Evolutionary conservation across 371 early-diverging fungal genomes (phyloP).

Genomic region (Lichtheimia hyalospora): DNA sequence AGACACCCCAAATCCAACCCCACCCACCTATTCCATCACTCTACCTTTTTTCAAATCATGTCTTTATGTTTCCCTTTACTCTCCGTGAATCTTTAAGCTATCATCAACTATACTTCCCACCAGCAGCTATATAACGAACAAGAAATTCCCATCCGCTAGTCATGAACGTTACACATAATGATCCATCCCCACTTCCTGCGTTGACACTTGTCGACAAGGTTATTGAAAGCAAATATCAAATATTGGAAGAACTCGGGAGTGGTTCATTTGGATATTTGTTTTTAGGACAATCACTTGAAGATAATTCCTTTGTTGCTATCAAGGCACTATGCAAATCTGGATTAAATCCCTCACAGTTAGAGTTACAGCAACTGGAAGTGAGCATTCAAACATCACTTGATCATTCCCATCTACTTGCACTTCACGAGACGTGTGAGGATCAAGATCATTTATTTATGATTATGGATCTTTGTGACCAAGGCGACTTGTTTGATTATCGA

Average conservation of each 20-base stretch:
- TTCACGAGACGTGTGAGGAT: slow-evolving; percentile 55
- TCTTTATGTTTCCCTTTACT: slow-evolving; percentile 1
- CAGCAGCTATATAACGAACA: neutral
- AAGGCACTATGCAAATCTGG: slow-evolving; percentile 72
- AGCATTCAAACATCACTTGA: slow-evolving; percentile 67
- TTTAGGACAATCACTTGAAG: slow-evolving; percentile 45
- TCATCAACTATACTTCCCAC: too few species aligned
- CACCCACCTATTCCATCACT: neutral
- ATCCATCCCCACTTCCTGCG: slow-evolving; percentile 27
- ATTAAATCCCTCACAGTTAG: slow-evolving; percentile 57
- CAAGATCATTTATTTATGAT: slow-evolving; percentile 54
- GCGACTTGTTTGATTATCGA: slow-evolving; percentile 65
- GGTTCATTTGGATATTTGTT: slow-evolving; percentile 66
- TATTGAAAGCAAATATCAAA: slow-evolving; percentile 36
- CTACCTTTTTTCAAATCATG: slow-evolving; percentile 2
- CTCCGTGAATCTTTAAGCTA: neutral
- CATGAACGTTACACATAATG: slow-evolving; percentile 17
- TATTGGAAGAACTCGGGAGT: slow-evolving; percentile 60
- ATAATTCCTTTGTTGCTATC: slow-evolving; percentile 61
- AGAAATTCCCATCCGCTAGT: slow-evolving; percentile 3
- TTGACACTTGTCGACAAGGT: slow-evolving; percentile 26
- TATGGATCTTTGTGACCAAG: slow-evolving; percentile 65
- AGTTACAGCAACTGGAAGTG: slow-evolving; percentile 74
- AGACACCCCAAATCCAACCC: neutral
- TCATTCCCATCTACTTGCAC: slow-evolving; percentile 68